phyloP scores from a whole-genome alignment of 2,329 filamentous ascomycete genomes.

The Torrubiellomyces zombiae region DNA sequence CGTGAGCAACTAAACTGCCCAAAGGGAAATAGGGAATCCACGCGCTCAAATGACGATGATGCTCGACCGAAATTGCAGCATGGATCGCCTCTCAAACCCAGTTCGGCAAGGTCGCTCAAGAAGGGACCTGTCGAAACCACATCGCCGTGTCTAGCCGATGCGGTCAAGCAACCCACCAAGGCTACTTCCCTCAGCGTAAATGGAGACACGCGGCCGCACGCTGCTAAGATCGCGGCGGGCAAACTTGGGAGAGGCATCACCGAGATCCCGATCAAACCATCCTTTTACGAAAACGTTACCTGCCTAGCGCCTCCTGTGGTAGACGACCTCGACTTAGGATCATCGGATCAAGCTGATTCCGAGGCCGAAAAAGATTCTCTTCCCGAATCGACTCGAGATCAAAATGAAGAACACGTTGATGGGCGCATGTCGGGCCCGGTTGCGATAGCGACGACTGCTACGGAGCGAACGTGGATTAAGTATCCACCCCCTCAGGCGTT shows the following conservation, averaged over 20 bases:
- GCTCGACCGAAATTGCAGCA: too few relatives aligned
- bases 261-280: slow-evolving; percentile 18
- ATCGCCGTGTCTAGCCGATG: slow-evolving; percentile 11
- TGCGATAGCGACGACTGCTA: slow-evolving; percentile 11
- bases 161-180: slow-evolving; percentile 12
- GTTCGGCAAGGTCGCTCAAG: slow-evolving; percentile 13
- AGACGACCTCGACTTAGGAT: slow-evolving; percentile 6
- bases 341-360: slow-evolving; percentile 6
- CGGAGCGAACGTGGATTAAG: slow-evolving; percentile 6
- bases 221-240: slow-evolving; percentile 12
- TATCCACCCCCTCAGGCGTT: slow-evolving; percentile 39
- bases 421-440: too few relatives aligned
- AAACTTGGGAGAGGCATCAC: slow-evolving; percentile 14
- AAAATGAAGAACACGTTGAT: too few relatives aligned
- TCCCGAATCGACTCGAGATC: too few relatives aligned
- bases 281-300: slow-evolving; percentile 21
- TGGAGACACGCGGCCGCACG: slow-evolving; percentile 18
- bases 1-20: background rate
- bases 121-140: slow-evolving; percentile 16
- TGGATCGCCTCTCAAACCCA: too few relatives aligned
- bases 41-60: too few relatives aligned
- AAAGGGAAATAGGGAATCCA: too few relatives aligned
- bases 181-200: slow-evolving; percentile 14
- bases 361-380: slow-evolving; percentile 3
- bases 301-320: slow-evolving; percentile 9